phyloP scores from a whole-genome alignment of 2,329 filamentous ascomycete genomes.

The Xylaria sp. region DNA sequence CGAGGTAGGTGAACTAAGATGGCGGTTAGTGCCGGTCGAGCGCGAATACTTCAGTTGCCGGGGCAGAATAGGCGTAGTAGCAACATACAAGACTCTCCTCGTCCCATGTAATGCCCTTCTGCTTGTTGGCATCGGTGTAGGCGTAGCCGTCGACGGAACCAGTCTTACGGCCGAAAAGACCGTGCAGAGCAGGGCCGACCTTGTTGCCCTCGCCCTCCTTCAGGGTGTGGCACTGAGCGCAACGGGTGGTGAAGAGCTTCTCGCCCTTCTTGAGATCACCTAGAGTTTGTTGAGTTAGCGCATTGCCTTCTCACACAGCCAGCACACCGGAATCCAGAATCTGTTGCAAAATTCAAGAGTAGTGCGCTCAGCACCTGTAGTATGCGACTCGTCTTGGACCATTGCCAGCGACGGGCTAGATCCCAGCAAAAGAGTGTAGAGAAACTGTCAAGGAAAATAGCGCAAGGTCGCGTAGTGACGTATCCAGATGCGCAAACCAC shows the following conservation, averaged over 20 bases:
- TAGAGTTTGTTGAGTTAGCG: slow-evolving; percentile 50
- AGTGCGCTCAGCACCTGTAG: too few species aligned
- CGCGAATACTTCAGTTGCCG: too few species aligned
- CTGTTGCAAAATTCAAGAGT: too few species aligned
- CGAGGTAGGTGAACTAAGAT: slow-evolving; percentile 88
- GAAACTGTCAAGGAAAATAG: slow-evolving; percentile 34
- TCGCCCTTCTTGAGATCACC: slow-evolving; percentile 96
- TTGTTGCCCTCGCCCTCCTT: slow-evolving; percentile 93
- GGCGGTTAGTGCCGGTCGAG: not conserved
- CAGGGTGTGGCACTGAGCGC: slow-evolving; percentile 97
- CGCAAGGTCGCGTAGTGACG: slow-evolving; percentile 31
- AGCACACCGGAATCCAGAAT: not conserved
- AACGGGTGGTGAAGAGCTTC: slow-evolving; percentile 98
- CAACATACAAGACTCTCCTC: slow-evolving; percentile 77
- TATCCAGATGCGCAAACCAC: slow-evolving; percentile 23
- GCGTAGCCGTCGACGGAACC: slow-evolving; percentile 90
- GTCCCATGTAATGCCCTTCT: slow-evolving; percentile 89
- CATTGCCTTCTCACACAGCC: not conserved
- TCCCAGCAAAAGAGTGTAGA: not conserved
- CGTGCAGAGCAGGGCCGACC: slow-evolving; percentile 95
- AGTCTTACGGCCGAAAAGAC: slow-evolving; percentile 95
- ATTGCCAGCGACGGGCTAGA: not conserved
- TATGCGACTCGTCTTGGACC: too few species aligned
- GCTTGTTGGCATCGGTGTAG: slow-evolving; percentile 99
- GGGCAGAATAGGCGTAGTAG: slow-evolving; percentile 10